Evolutionary conservation across 2,329 filamentous ascomycete genomes (phyloP), one percentile per base, ranked within the genome.

Genomic region (Paecilomyces fulvus): DNA sequence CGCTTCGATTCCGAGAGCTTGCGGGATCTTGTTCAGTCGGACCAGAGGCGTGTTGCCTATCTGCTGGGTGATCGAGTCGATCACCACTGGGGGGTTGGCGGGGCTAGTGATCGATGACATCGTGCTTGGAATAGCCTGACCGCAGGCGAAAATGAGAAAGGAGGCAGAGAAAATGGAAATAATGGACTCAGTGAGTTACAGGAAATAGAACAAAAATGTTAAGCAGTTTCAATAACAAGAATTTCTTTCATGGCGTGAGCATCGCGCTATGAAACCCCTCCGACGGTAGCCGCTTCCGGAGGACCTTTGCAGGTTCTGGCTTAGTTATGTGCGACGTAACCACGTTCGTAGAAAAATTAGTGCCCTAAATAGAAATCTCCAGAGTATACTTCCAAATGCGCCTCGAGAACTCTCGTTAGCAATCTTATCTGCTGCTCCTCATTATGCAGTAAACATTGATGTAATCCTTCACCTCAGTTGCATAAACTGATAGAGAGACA

Each of bases 21-120:
- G 87, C 2, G 94, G 94, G 60, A 99, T 86, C 77, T 88, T 91
- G 79, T 96, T 96, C 61, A 99, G 81, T 52, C 89, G 88, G 48
- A 99, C 90, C 55, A 99, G 85, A n/a, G 94, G 94, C 46, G 92
- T 96, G 75, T 95, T 92, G 68, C 92, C 92, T 66, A 99, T 96
- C 63, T 96, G 85, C 75, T 96, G 86, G 50, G 86, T 88, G 62
- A 92, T 88, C 56, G 84, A 86, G 67, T 84, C 75, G 73, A 85
- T 80, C 57, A 80, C 78, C 60, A 78, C 75, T 2, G 82, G 81
- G 49, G 81, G 80, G 58, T 79, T 71, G 59, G 76, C 75, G 61
- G 80, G 76, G 60, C 71, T 73, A 21, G 78, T 80, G 54, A 67
- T 74, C 46, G 76, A 75, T 50, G 77, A 76, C 78, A 80, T 80